These are phyloP conservation scores for Saccharomycopsis lassenensis DNA, from an alignment of 805 yeast genomes.

Conservation along the genomic window DNA sequence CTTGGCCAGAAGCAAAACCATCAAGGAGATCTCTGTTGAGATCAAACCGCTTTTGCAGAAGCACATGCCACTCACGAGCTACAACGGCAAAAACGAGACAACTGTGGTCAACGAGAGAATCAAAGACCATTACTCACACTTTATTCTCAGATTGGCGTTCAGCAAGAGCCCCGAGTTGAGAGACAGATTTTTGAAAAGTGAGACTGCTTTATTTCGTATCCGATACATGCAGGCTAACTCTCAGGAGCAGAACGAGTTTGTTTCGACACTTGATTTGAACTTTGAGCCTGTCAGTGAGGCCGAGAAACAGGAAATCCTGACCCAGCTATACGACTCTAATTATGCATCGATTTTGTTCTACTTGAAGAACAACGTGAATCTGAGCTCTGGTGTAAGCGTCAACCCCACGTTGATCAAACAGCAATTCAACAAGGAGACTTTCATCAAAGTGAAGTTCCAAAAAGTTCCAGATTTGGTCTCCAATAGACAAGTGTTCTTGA, in stretches of 20 bases:
- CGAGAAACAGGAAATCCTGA: slow-evolving; percentile 44
- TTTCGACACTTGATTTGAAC: slow-evolving; percentile 52
- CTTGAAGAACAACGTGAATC: slow-evolving; percentile 25
- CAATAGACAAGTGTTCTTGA: slow-evolving; percentile 55
- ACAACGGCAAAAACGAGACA: slow-evolving; percentile 24
- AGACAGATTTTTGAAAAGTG: slow-evolving; percentile 67
- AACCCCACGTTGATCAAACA: slow-evolving; percentile 22
- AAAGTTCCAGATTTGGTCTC: slow-evolving; percentile 69
- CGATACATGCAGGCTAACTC: slow-evolving; percentile 33
- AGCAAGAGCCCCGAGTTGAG: slow-evolving; percentile 80
- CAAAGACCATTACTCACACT: slow-evolving; percentile 91
- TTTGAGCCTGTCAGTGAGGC: slow-evolving; percentile 58
- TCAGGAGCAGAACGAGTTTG: slow-evolving; percentile 63
- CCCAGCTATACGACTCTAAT: slow-evolving; percentile 45
- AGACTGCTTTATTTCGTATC: slow-evolving; percentile 59
- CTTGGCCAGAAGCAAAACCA: slow-evolving; percentile 47
- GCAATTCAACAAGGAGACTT: slow-evolving; percentile 48
- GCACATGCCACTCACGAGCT: slow-evolving; percentile 48
- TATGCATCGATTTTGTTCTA: slow-evolving; percentile 31
- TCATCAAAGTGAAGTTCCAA: slow-evolving; percentile 82
- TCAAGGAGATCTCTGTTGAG: slow-evolving; percentile 53
- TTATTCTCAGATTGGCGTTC: slow-evolving; percentile 76
- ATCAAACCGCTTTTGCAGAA: slow-evolving; percentile 58
- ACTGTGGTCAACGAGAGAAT: slow-evolving; percentile 47
- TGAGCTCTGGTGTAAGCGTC: slow-evolving; percentile 15